Evolutionary conservation across 768 basidiomycete species (phyloP).

Genomic region (Vishniacozyma victoriae): DNA sequence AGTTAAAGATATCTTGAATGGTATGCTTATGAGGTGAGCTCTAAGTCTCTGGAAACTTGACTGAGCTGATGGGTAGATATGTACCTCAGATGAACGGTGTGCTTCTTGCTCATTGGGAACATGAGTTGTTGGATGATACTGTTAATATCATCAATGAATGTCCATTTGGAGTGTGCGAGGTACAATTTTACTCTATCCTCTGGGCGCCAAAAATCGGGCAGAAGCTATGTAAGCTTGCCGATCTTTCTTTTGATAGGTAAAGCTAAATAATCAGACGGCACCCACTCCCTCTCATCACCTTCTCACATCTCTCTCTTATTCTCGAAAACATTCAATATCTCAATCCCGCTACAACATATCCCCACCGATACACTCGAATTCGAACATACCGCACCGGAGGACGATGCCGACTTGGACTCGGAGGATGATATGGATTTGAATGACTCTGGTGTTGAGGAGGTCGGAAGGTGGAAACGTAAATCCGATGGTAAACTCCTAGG

Average conservation of each 20-base stretch:
- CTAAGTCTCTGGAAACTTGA: not conserved
- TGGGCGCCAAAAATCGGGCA: slow-evolving; percentile 83
- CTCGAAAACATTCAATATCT: slow-evolving; percentile 88
- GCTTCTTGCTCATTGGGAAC: slow-evolving; percentile 74
- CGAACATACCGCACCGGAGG: slow-evolving; percentile 58
- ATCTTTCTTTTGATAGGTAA: not conserved
- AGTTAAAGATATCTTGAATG: slow-evolving; percentile 83
- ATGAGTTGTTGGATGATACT: slow-evolving; percentile 60
- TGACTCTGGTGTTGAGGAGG: slow-evolving; percentile 49
- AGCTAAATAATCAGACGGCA: slow-evolving; percentile 57
- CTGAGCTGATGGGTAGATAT: slow-evolving; percentile 55
- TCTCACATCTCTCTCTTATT: slow-evolving; percentile 87
- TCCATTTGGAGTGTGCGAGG: slow-evolving; percentile 70
- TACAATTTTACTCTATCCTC: slow-evolving; percentile 74
- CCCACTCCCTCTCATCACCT: slow-evolving; percentile 79
- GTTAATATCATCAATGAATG: slow-evolving; percentile 73
- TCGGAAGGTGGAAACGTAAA: slow-evolving; percentile 75
- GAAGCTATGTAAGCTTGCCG: slow-evolving; percentile 61
- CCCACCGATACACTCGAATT: slow-evolving; percentile 74
- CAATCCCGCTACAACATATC: slow-evolving; percentile 87
- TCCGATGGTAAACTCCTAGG: slow-evolving; percentile 66
- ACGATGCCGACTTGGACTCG: slow-evolving; percentile 23
- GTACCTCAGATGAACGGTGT: slow-evolving; percentile 81
- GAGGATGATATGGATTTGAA: slow-evolving; percentile 20
- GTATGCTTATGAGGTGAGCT: slow-evolving; percentile 86